Base-by-base conservation (phyloP, 257 asterid species). In the Gynochthodes officinalis region DNA sequence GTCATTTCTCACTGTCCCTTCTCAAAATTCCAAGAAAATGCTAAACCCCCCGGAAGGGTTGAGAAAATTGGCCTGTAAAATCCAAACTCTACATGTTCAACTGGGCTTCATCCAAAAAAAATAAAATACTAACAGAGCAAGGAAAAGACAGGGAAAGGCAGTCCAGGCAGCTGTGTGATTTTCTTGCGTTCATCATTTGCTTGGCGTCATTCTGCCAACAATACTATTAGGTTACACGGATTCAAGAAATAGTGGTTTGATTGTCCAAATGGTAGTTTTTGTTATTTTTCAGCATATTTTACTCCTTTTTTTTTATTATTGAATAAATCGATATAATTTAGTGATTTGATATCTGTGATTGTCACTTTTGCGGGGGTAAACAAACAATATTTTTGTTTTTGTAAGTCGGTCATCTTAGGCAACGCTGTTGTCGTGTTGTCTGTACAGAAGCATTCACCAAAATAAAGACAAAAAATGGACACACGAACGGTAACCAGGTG, bases 401-500 rank as follows among this genome's bases (percentile, higher is more conserved):
- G 9, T 58, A 57, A 57, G 64, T 35, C 4, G 14, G 28, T 13
- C 40, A 59, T 33, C 25, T 18, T 19, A 0, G 37, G 39, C 44
- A 39, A 33, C 44, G 43, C 15, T 60, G 65, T 60, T 60, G 66
- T 60, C 66, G 21, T 60, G 44, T 60, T 60, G 4, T 60, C 4
- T 19, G 27, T 30, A 18, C 25, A 19, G 4, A 60, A 28, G 44
- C 43, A 4, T 4, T 32, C 23, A 15, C 37, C 44, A 60, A 60
- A 60, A 60, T 12, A 60, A n/a, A n/a, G n/a, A 60, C 43, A 60
- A 28, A 28, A 60, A 60, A 13, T 32, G 1, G 14, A 28, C 57
- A 65, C 70, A 65, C 53, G 66, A 60, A 60, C 14, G 66, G 66
- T 25, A 43, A 46, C 57, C 42, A 46, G 28, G 55, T 48, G 58